Conservation (phyloP, 345 rosid genomes). For the Adansonia digitata region DNA sequence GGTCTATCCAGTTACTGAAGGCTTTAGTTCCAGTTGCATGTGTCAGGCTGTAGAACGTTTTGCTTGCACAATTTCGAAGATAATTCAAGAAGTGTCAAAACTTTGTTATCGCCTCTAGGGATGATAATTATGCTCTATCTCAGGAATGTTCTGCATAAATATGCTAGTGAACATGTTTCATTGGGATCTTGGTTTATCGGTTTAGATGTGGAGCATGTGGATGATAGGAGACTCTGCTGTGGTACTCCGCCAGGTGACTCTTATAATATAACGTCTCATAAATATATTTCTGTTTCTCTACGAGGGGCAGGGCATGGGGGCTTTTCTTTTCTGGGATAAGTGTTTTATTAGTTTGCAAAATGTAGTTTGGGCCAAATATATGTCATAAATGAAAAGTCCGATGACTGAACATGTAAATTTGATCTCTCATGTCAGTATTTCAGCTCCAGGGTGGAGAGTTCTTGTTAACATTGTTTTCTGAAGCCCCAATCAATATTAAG, state of each 20-base stretch:
- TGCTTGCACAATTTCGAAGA: not conserved
- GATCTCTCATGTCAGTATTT: not conserved
- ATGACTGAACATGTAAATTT: not conserved
- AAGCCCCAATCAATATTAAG: not conserved
- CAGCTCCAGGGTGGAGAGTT: not conserved
- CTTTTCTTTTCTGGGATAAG: not conserved
- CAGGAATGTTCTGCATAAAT: slow-evolving; percentile 62
- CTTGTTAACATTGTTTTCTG: not conserved
- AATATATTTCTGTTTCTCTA: not conserved
- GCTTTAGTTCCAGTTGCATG: not conserved
- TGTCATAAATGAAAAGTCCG: not conserved
- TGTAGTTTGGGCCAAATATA: not conserved
- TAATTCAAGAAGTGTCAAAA: not conserved
- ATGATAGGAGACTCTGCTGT: slow-evolving; percentile 63
- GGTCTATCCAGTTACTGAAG: not conserved
- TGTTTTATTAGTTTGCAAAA: not conserved
- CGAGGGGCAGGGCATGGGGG: not conserved
- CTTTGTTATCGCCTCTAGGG: not conserved
- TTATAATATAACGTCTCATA: not conserved
- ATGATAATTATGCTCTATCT: not conserved
- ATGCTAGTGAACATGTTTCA: slow-evolving; percentile 61
- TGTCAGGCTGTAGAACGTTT: not conserved
- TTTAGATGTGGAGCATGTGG: slow-evolving; percentile 47
- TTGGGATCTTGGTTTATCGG: slow-evolving; percentile 67
- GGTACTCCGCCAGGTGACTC: slow-evolving; percentile 69